Evolutionary conservation across 139 green algal species (phyloP).

Genomic region (Pleodorina starrii): DNA sequence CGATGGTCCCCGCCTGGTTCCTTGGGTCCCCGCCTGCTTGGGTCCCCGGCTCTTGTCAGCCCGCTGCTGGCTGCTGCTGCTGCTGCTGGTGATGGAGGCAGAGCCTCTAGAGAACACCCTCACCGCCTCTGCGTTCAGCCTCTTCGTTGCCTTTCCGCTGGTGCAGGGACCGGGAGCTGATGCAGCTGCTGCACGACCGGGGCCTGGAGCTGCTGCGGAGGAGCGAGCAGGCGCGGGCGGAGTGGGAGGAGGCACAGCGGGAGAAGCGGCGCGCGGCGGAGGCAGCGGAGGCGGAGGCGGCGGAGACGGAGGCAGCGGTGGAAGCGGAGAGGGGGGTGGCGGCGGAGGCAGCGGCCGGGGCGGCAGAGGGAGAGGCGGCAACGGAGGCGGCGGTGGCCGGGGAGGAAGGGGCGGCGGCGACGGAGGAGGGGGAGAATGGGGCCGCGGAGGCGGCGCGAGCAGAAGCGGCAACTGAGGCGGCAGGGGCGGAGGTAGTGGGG

Average conservation of each 20-base stretch:
- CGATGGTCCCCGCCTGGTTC: neutral
- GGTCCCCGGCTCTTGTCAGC: neutral
- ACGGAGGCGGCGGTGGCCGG: neutral
- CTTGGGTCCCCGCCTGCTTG: neutral
- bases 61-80: neutral
- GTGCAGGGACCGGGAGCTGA: conserved; percentile 8
- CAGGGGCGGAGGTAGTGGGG: neutral
- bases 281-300: neutral
- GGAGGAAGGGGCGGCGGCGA: neutral
- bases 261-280: too few relatives aligned
- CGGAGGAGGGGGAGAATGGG: neutral
- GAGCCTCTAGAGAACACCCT: neutral
- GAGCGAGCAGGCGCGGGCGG: neutral
- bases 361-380: neutral
- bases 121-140: neutral
- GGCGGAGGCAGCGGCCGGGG: neutral
- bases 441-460: neutral
- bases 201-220: conserved; percentile 7
- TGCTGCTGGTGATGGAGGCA: neutral
- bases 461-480: neutral
- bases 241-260: neutral
- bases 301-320: neutral
- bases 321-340: neutral
- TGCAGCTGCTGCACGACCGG: conserved; percentile 18
- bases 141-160: neutral